phyloP scores from a whole-genome alignment of 2,329 filamentous ascomycete genomes.

The Parafenestella ontariensis region DNA sequence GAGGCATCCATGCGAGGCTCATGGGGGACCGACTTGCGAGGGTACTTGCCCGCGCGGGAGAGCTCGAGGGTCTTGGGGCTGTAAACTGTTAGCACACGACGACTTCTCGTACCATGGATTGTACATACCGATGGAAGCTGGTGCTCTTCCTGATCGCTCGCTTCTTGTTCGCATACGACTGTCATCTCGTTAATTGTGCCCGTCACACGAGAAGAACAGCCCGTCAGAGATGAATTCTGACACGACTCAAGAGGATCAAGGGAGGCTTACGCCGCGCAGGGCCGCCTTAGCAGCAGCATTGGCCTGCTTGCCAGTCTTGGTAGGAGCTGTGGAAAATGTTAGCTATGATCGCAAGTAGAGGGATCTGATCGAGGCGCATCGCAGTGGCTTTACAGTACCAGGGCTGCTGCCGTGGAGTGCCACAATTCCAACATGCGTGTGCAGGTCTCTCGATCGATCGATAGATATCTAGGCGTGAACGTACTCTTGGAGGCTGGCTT shows the following conservation, averaged over 20 bases:
- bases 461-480: conserved; percentile 18
- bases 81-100: conserved; percentile 4
- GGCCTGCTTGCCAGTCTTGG: conserved; percentile 79
- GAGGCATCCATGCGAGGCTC: conserved; percentile 92
- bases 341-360: conserved; percentile 24
- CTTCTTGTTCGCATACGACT: conserved; percentile 82
- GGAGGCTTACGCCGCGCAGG: conserved; percentile 83
- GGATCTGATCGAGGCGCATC: conserved; percentile 30
- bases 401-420: conserved; percentile 11
- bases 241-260: conserved; percentile 54
- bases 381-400: conserved; percentile 19
- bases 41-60: conserved; percentile 92
- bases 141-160: conserved; percentile 90
- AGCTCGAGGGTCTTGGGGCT: conserved; percentile 90
- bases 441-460: conserved; percentile 14
- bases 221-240: conserved; percentile 61
- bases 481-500: conserved; percentile 49
- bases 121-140: conserved; percentile 79
- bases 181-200: conserved; percentile 51
- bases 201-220: conserved; percentile 53
- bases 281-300: conserved; percentile 93
- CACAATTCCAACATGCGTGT: conserved; percentile 12
- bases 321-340: conserved; percentile 50
- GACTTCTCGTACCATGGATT: neutral
- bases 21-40: conserved; percentile 91